A percentile compares a stretch with the other conserved stretches of the same genome.
These are phyloP conservation scores for Ganoderma lingzhi DNA, from an alignment of 1,284 basidiomycete genomes.

Conservation along the genomic window DNA sequence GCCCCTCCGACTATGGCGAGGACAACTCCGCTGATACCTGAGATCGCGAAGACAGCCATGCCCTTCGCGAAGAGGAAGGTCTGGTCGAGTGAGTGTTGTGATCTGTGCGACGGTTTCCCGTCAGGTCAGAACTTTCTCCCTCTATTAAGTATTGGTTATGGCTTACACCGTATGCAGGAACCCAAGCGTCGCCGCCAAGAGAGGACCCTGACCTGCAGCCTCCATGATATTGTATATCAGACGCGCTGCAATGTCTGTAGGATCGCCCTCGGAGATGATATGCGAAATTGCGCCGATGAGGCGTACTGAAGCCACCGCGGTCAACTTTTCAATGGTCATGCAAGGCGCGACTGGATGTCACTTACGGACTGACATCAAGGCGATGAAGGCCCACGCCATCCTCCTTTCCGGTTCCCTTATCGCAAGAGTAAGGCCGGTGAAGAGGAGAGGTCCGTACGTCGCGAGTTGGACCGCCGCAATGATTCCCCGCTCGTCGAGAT, in stretches of 20 bases:
- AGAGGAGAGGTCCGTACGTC: constrained; percentile 60
- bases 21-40: constrained; percentile 53
- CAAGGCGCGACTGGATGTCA: not conserved
- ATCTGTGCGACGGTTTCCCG: constrained; percentile 35
- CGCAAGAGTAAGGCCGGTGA: constrained; percentile 51
- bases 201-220: constrained; percentile 57
- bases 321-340: not conserved
- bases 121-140: not conserved
- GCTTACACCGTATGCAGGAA: constrained; percentile 69
- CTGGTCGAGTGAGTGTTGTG: constrained; percentile 30
- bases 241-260: constrained; percentile 51
- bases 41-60: constrained; percentile 49
- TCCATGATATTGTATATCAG: constrained; percentile 64
- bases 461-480: constrained; percentile 32
- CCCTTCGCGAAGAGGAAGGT: constrained; percentile 32
- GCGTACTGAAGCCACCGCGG: constrained; percentile 50
- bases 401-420: not conserved
- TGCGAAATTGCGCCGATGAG: constrained; percentile 63
- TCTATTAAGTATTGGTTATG: constrained; percentile 7
- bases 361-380: not conserved
- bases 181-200: constrained; percentile 64
- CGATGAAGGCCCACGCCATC: not conserved
- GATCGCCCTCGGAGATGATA: constrained; percentile 56
- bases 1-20: constrained; percentile 60
- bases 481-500: constrained; percentile 27